Evolutionary conservation across 441 rosid species (phyloP).

Genomic region (Adansonia rubrostipa): DNA sequence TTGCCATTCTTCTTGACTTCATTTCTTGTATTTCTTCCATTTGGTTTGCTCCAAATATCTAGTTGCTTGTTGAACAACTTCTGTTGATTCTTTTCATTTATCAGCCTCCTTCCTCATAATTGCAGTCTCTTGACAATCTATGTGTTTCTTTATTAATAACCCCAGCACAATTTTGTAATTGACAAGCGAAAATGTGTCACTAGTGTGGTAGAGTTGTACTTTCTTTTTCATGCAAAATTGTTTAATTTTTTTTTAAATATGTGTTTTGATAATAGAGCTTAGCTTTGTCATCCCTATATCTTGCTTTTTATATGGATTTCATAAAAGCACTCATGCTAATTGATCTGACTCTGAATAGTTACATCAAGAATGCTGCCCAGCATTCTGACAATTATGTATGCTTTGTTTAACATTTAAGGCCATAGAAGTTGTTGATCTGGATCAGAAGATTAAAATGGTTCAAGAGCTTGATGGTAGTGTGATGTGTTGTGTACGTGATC

Average conservation of each 20-base stretch:
- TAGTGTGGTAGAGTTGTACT: too few relatives aligned
- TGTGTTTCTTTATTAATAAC: too few relatives aligned
- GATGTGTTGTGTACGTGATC: conserved; percentile 87
- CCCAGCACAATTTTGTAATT: too few relatives aligned
- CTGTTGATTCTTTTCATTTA: background rate
- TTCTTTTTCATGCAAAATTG: too few relatives aligned
- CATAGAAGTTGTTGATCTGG: conserved; percentile 85
- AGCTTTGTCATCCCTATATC: background rate
- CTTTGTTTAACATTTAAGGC: conserved; percentile 50
- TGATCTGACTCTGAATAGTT: conserved; percentile 6
- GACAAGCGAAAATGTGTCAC: too few relatives aligned
- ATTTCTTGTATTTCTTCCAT: background rate
- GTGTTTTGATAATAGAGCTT: too few relatives aligned
- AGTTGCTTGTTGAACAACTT: background rate
- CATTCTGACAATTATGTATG: conserved; percentile 13
- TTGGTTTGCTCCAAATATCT: background rate
- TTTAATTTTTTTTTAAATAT: too few relatives aligned
- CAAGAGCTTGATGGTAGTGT: conserved; percentile 80
- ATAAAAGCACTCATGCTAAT: background rate
- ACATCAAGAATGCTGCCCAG: background rate
- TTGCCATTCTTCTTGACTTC: conserved; percentile 11
- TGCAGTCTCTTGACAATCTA: too few relatives aligned
- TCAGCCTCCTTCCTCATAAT: too few relatives aligned
- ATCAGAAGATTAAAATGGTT: conserved; percentile 86
- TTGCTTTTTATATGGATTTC: background rate